Evolutionary conservation across 129 eudicot species (phyloP).

Genomic region (Lactuca sativa): DNA sequence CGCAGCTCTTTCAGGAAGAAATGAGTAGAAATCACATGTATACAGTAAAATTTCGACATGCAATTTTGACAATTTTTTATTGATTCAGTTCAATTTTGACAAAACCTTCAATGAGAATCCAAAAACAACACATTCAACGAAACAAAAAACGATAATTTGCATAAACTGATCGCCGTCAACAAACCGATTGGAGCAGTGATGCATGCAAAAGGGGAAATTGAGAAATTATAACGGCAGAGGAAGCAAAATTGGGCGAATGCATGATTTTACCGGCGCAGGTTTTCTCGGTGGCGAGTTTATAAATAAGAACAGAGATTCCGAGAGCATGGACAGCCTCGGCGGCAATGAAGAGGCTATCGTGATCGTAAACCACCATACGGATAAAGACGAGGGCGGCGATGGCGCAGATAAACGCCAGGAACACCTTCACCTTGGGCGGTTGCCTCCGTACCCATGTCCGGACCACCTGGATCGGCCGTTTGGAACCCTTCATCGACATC

Average conservation of each 20-base stretch:
- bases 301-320: constrained; percentile 64
- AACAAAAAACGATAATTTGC: background rate
- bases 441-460: constrained; percentile 65
- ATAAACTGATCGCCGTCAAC: background rate
- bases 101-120: background rate
- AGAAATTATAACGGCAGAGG: background rate
- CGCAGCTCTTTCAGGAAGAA: background rate
- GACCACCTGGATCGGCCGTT: constrained; percentile 43
- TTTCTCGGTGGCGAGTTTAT: constrained; percentile 65
- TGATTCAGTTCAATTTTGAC: background rate
- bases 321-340: constrained; percentile 74
- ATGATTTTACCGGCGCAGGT: constrained; percentile 62
- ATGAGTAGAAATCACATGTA: background rate
- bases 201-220: background rate
- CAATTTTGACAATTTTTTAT: background rate
- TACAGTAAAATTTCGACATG: background rate
- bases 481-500: constrained; percentile 28
- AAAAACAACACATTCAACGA: background rate
- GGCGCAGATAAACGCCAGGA: constrained; percentile 49
- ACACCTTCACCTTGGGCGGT: constrained; percentile 72
- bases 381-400: constrained; percentile 56
- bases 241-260: background rate
- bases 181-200: background rate
- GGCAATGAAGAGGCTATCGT: constrained; percentile 70
- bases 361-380: constrained; percentile 64